These are phyloP conservation scores for Angophora floribunda DNA, from an alignment of 345 rosid genomes.

Conservation along the genomic window DNA sequence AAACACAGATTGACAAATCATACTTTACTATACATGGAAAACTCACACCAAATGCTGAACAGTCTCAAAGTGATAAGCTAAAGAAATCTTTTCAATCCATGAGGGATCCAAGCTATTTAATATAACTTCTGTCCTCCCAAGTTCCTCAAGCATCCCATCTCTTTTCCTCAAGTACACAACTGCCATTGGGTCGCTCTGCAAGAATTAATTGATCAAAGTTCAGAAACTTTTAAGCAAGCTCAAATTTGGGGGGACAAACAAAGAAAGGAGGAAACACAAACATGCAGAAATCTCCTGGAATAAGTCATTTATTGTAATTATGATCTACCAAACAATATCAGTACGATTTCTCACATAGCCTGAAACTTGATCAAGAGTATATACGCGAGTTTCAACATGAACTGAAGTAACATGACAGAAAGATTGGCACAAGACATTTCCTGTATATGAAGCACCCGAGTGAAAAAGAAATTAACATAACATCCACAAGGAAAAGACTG, in stretches of 20 bases:
- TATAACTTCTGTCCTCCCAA: slow-evolving; percentile 86
- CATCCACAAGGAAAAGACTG: not conserved
- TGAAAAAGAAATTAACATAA: fast-evolving
- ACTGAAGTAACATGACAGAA: not conserved
- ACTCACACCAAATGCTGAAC: slow-evolving; percentile 67
- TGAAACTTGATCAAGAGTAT: not conserved
- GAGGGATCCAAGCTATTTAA: slow-evolving; percentile 57
- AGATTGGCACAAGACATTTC: not conserved
- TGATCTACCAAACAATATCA: not conserved
- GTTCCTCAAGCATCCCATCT: slow-evolving; percentile 65
- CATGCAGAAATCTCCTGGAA: not conserved
- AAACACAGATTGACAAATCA: not conserved
- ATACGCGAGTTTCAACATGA: not conserved
- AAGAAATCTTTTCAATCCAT: slow-evolving; percentile 64
- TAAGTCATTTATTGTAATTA: not conserved
- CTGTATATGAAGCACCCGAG: not conserved
- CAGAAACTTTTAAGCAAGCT: not conserved
- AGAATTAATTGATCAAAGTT: not conserved
- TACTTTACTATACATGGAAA: not conserved
- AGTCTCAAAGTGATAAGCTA: slow-evolving; percentile 74
- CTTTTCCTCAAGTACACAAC: slow-evolving; percentile 49
- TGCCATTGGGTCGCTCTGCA: slow-evolving; percentile 85
- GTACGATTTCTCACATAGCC: not conserved
- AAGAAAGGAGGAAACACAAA: not conserved
- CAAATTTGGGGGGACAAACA: not conserved